A percentile compares a stretch with the other conserved stretches of the same genome.
Evolutionary conservation across 2,329 filamentous ascomycete genomes (phyloP).

Genomic region (Pseudocercospora vitis): DNA sequence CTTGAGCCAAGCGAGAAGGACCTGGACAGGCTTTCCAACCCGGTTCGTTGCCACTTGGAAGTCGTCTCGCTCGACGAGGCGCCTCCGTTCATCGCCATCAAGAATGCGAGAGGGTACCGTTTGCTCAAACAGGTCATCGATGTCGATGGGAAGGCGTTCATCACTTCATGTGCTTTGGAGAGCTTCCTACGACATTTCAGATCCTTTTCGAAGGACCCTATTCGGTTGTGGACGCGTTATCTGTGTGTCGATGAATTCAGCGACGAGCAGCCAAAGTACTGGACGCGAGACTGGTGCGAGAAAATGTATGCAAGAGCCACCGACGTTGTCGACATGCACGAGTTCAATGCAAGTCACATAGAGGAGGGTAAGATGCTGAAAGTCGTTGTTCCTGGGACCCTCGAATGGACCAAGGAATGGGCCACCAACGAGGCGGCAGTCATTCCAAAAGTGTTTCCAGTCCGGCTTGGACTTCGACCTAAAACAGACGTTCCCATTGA

Average conservation of each 20-base stretch:
- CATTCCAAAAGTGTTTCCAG: conserved; percentile 9
- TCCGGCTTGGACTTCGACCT: conserved; percentile 4
- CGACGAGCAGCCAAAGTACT: conserved; percentile 7
- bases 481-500: neutral
- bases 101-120: conserved; percentile 14
- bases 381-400: conserved; percentile 4
- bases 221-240: conserved; percentile 15
- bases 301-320: conserved; percentile 15
- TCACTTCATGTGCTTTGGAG: conserved; percentile 10
- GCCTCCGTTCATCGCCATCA: conserved; percentile 8
- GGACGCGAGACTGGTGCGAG: conserved; percentile 16
- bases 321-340: conserved; percentile 16
- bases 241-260: conserved; percentile 11
- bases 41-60: conserved; percentile 3
- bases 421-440: neutral
- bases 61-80: neutral
- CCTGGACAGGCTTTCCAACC: neutral
- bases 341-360: conserved; percentile 13
- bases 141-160: conserved; percentile 7
- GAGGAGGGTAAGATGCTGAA: conserved; percentile 7
- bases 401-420: conserved; percentile 15
- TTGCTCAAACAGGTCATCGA: conserved; percentile 8
- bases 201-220: neutral
- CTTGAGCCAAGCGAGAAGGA: neutral
- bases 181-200: conserved; percentile 11